These are phyloP conservation scores for Porpolomopsis calyptriformis DNA, from an alignment of 768 basidiomycete genomes.

Conservation along the genomic window DNA sequence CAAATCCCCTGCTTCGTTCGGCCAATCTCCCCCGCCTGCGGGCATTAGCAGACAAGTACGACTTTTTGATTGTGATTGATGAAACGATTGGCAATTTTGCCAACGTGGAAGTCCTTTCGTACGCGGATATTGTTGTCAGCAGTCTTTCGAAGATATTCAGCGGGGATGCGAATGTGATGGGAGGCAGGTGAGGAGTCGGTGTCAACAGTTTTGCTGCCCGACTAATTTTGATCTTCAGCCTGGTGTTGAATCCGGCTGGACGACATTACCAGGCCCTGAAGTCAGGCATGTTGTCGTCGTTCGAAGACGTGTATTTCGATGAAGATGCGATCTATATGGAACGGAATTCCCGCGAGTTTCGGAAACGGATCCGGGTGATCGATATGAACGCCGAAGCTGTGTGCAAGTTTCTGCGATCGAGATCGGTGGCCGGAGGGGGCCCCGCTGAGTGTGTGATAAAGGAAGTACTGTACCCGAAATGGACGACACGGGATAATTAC, in stretches of 20 bases:
- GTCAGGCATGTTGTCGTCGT: slow-evolving; percentile 40
- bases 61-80: slow-evolving; percentile 83
- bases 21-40: slow-evolving; percentile 68
- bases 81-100: slow-evolving; percentile 93
- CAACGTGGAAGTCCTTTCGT: slow-evolving; percentile 83
- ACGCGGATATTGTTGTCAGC: slow-evolving; percentile 82
- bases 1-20: slow-evolving; percentile 86
- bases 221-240: too few relatives aligned
- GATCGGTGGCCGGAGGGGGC: slow-evolving; percentile 38
- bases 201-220: too few relatives aligned
- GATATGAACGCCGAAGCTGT: slow-evolving; percentile 75
- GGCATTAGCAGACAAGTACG: slow-evolving; percentile 73
- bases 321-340: slow-evolving; percentile 97
- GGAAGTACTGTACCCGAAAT: slow-evolving; percentile 87
- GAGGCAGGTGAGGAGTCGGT: slow-evolving; percentile 82
- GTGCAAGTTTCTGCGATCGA: slow-evolving; percentile 65
- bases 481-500: slow-evolving; percentile 61
- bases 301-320: slow-evolving; percentile 80
- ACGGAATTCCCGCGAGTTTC: slow-evolving; percentile 92
- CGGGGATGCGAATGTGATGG: slow-evolving; percentile 93
- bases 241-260: slow-evolving; percentile 76
- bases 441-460: slow-evolving; percentile 46
- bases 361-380: slow-evolving; percentile 59
- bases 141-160: slow-evolving; percentile 94
- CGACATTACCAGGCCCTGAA: slow-evolving; percentile 63